These are phyloP conservation scores for Oryza meridionalis DNA, from an alignment of 176 grass and related monocot species.

Conservation along the genomic window DNA sequence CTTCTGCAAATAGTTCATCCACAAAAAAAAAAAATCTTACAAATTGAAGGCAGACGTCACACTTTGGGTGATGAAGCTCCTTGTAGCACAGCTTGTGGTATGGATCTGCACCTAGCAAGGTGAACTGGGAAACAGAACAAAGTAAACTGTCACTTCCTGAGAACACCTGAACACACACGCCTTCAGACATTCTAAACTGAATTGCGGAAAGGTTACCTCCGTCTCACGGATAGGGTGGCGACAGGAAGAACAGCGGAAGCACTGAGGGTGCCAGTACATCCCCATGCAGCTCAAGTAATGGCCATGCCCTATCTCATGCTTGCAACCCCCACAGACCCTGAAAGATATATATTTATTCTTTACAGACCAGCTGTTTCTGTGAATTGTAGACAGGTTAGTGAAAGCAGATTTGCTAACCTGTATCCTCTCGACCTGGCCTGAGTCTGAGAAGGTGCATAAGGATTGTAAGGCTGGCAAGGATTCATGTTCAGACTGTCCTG, in stretches of 20 bases:
- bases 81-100: constrained; percentile 95
- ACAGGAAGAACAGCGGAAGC: constrained; percentile 75
- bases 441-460: constrained; percentile 59
- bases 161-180: background rate
- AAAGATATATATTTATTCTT: constrained; percentile 13
- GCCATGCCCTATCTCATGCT: constrained; percentile 84
- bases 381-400: background rate
- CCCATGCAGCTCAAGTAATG: constrained; percentile 99
- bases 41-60: constrained; percentile 94
- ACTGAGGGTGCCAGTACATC: constrained; percentile 92
- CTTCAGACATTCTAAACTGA: background rate
- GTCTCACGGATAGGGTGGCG: constrained; percentile 69
- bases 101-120: constrained; percentile 67
- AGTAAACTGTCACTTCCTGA: constrained; percentile 11
- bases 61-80: constrained; percentile 95
- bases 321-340: constrained; percentile 87
- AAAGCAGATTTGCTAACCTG: constrained; percentile 53
- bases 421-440: constrained; percentile 68
- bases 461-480: constrained; percentile 59
- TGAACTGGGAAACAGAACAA: constrained; percentile 67
- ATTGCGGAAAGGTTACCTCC: constrained; percentile 58
- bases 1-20: background rate
- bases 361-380: constrained; percentile 15
- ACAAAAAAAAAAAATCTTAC: constrained; percentile 53
- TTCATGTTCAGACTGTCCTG: constrained; percentile 73